Conservation (phyloP, 768 basidiomycete species). For the Boletus barrowsii region DNA sequence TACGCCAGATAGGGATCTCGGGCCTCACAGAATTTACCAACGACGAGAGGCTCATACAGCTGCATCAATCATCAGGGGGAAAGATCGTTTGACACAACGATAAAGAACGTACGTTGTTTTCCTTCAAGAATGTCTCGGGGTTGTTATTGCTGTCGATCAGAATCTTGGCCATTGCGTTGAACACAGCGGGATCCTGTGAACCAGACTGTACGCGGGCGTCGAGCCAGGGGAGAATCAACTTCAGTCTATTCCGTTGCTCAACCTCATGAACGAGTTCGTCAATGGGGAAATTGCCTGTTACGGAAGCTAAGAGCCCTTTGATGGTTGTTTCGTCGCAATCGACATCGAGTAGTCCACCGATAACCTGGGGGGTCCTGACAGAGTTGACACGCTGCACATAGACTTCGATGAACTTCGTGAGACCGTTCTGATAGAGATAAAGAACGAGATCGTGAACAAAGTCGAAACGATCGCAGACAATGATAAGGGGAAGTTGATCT, state of each 20-base stretch:
- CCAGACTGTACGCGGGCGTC: conserved; percentile 92
- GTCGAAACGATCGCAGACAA: conserved; percentile 99
- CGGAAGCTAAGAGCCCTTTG: conserved; percentile 90
- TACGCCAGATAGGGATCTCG: conserved; percentile 98
- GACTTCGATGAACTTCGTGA: conserved; percentile 98
- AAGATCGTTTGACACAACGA: background rate
- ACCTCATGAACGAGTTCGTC: conserved; percentile 98
- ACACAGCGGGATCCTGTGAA: conserved; percentile 88
- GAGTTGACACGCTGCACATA: conserved; percentile 99
- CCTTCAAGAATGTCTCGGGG: conserved; percentile 96
- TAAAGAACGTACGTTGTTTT: conserved; percentile 78
- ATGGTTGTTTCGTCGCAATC: conserved; percentile 97
- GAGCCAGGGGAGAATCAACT: conserved; percentile 96
- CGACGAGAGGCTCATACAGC: conserved; percentile 95
- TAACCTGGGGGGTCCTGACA: conserved; percentile 92
- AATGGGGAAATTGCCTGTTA: conserved; percentile 95
- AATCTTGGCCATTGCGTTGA: conserved; percentile 98
- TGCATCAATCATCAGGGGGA: conserved; percentile 30
- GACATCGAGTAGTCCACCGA: conserved; percentile 94
- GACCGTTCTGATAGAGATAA: conserved; percentile 96
- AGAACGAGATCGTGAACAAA: conserved; percentile 99
- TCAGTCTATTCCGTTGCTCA: conserved; percentile 92
- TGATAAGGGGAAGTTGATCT: conserved; percentile 97
- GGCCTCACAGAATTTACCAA: conserved; percentile 99
- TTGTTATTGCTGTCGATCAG: conserved; percentile 99